Conservation (phyloP, 371 early-diverging fungal genomes). For the Mucor racemosus region DNA sequence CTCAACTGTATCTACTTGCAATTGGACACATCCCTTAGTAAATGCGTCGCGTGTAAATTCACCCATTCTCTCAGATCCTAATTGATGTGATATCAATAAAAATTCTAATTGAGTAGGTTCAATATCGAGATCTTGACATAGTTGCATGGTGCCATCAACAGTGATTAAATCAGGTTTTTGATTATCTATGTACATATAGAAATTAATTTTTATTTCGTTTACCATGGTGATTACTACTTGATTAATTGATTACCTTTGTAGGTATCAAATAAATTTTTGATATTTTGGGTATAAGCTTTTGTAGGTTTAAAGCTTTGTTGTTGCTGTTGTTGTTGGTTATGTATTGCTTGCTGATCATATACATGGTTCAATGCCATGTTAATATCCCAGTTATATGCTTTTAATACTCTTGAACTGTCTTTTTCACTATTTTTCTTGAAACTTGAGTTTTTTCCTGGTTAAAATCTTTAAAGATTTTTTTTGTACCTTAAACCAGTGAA, state of each 20-base stretch:
- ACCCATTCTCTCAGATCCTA: conserved; percentile 78
- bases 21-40: conserved; percentile 69
- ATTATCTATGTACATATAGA: conserved; percentile 43
- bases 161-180: conserved; percentile 70
- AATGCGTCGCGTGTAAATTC: conserved; percentile 72
- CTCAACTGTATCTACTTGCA: conserved; percentile 70
- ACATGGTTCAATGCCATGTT: conserved; percentile 68
- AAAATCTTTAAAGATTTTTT: too few relatives aligned
- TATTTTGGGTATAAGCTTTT: conserved; percentile 25
- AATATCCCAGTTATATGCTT: conserved; percentile 66
- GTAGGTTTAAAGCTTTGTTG: not conserved
- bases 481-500: conserved; percentile 56
- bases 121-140: conserved; percentile 74
- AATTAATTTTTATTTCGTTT: not conserved
- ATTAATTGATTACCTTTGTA: conserved; percentile 62
- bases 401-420: conserved; percentile 58
- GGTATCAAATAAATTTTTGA: conserved; percentile 64
- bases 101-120: conserved; percentile 81
- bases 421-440: conserved; percentile 50
- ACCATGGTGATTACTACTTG: not conserved
- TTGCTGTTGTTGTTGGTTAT: conserved; percentile 2
- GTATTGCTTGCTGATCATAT: conserved; percentile 37
- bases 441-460: too few relatives aligned
- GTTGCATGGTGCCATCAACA: conserved; percentile 77
- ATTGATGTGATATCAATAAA: conserved; percentile 72